Conservation (phyloP, 345 rosid genomes). For the Cardamine occulta region DNA sequence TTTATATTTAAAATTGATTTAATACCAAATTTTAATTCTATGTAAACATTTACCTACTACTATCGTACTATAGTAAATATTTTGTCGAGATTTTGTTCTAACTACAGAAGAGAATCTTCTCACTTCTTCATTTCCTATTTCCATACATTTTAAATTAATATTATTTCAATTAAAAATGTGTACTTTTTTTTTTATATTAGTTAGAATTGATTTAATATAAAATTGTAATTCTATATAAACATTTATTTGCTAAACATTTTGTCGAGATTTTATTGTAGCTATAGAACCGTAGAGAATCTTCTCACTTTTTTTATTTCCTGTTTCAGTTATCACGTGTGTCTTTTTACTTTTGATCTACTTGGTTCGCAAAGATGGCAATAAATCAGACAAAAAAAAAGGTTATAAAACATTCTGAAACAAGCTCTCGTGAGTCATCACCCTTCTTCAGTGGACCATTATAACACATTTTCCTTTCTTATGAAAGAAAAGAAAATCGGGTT, state of each 20-base stretch:
- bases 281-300: slow-evolving; percentile 11
- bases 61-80: not conserved
- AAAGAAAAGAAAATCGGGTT: not conserved
- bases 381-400: not conserved
- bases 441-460: not conserved
- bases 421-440: not conserved
- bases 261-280: not conserved
- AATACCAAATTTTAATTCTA: not conserved
- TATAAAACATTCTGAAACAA: not conserved
- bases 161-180: no score
- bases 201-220: not conserved
- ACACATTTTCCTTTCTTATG: not conserved
- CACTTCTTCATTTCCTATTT: not conserved
- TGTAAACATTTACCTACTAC: not conserved
- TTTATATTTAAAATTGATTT: not conserved
- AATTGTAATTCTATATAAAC: not conserved
- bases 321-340: not conserved
- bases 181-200: no score
- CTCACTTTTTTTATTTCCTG: not conserved
- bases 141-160: not conserved
- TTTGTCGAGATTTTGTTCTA: slow-evolving; percentile 3
- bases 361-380: not conserved
- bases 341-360: not conserved
- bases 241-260: not conserved
- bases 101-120: slow-evolving; percentile 6